Evolutionary conservation across 495 filamentous ascomycete species (phyloP), one percentile per base, ranked within the genome.

Genomic region (Hypoxylon rickii): DNA sequence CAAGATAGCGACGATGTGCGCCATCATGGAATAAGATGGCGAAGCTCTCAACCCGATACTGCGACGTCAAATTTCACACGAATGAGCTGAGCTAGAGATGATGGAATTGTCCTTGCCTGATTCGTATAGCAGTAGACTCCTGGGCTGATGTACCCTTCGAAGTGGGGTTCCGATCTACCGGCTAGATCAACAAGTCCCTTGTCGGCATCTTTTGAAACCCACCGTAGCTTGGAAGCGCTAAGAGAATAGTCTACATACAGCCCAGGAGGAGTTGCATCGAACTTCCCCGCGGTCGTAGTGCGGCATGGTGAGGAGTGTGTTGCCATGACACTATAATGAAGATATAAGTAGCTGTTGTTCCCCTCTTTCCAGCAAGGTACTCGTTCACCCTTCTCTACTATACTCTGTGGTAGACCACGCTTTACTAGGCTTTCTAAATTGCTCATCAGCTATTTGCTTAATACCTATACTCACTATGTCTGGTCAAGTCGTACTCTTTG

Each of bases 401-500:
- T n/a, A n/a, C n/a, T n/a, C n/a, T n/a, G n/a, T n/a, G n/a, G n/a
- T n/a, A n/a, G n/a, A n/a, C n/a, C n/a, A n/a, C n/a, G n/a, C n/a
- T n/a, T n/a, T n/a, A n/a, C n/a, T n/a, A n/a, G n/a, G n/a, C n/a
- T 8, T 34, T 6, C 12, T 34, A 8, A 34, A n/a, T 3, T 34
- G 5, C 5, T 7, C 32, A 8, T 7, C 32, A 34, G n/a, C 32
- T 7, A 7, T 13, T 34, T n/a, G n/a, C n/a, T n/a, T n/a, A n/a
- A n/a, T 38, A 17, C 5, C 8, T 17, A 38, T 11, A 2, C 20
- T 36, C 16, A 11, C 48, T 22, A 61, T 63, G 66, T 40, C 66
- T 13, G 32, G 38, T 46, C 44, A 68, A 6, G 64, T 78, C 18
- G 47, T 72, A n/a, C 44, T 86, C 15, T 85, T 79, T 44, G 84